Conservation (phyloP, 1,284 basidiomycete genomes). For the Takashimella tepidaria region DNA sequence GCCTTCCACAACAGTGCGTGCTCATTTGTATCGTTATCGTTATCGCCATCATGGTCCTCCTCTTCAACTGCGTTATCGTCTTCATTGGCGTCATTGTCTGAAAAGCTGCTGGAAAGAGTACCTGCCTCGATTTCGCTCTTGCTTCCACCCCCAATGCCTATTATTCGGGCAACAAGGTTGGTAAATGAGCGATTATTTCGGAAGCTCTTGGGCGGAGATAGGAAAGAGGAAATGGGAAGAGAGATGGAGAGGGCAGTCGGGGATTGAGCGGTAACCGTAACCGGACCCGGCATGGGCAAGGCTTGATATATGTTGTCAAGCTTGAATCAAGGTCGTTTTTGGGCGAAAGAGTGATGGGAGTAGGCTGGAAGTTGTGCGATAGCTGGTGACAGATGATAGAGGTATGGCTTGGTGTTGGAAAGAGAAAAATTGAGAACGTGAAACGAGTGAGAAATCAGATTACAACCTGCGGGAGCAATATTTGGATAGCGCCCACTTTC, state of each 20-base stretch:
- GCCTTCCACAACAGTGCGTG: constrained; percentile 38
- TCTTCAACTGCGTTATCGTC: constrained; percentile 9
- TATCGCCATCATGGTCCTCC: constrained; percentile 8
- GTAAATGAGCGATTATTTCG: constrained; percentile 22
- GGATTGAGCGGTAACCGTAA: not conserved
- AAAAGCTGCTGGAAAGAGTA: not conserved
- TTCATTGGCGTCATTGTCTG: constrained; percentile 1
- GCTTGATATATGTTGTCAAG: too few species aligned
- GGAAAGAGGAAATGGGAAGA: constrained; percentile 3
- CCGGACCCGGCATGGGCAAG: too few species aligned
- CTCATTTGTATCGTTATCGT: constrained; percentile 6
- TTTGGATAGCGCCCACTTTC: too few species aligned
- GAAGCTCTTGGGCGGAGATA: constrained; percentile 6
- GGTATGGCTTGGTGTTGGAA: too few species aligned
- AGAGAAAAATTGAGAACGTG: too few species aligned
- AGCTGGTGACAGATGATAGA: too few species aligned
- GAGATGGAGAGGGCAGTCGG: not conserved
- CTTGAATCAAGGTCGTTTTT: too few species aligned
- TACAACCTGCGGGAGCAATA: too few species aligned
- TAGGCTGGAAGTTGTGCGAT: too few species aligned
- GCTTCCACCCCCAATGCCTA: constrained; percentile 13
- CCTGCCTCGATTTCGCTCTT: not conserved
- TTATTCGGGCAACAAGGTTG: constrained; percentile 13
- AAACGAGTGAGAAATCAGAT: too few species aligned
- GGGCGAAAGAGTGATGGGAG: too few species aligned